Percentiles rank a stretch among this genome's conserved stretches.
These are phyloP conservation scores for Aspergillus sp. DNA, from an alignment of 2,329 filamentous ascomycete genomes.

Conservation along the genomic window DNA sequence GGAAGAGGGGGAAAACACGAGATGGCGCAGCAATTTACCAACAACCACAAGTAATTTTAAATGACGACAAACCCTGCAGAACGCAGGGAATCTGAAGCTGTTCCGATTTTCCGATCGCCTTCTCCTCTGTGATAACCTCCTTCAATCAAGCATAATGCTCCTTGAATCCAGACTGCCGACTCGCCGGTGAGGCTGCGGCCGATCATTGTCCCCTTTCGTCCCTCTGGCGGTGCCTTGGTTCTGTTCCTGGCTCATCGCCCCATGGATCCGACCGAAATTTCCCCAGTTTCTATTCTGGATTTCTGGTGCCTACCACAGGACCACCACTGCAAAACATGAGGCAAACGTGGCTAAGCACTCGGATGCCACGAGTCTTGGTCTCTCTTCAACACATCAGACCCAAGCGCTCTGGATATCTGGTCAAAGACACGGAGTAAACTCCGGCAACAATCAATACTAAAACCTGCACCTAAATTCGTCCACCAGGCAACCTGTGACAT, in stretches of 20 bases:
- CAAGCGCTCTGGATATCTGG: background rate
- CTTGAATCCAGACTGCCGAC: background rate
- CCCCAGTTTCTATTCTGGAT: conserved; percentile 7
- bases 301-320: background rate
- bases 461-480: background rate
- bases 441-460: background rate
- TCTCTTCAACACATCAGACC: background rate
- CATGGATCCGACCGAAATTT: conserved; percentile 4
- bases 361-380: background rate
- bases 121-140: background rate
- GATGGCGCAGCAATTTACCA: conserved; percentile 11
- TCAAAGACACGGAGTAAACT: background rate
- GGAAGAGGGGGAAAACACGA: conserved; percentile 7
- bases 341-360: background rate
- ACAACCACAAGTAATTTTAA: background rate
- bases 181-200: background rate
- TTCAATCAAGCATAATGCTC: background rate
- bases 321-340: background rate
- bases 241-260: background rate
- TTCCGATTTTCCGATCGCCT: background rate
- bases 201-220: conserved; percentile 5
- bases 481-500: conserved; percentile 13
- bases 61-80: conserved; percentile 15
- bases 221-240: background rate
- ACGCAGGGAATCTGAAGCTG: conserved; percentile 1